Evolutionary conservation across 225 moss, liverwort and hornwort species (phyloP).

Genomic region (Sphagnum contortum): DNA sequence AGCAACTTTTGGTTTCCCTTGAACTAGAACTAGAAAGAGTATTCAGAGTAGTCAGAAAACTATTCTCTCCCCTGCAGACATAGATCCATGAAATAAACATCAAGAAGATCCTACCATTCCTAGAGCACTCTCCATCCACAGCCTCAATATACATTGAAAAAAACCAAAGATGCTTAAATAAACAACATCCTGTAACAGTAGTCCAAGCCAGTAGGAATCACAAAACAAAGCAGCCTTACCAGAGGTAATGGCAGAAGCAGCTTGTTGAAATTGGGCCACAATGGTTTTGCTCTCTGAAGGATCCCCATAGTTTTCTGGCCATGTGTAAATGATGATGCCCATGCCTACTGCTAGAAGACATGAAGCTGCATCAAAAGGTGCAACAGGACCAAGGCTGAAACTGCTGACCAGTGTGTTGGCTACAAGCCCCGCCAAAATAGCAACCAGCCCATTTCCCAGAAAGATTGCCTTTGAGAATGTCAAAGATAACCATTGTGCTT

Average conservation of each 20-base stretch:
- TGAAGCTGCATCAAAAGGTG: conserved; percentile 88
- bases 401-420: conserved; percentile 81
- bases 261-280: conserved; percentile 64
- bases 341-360: conserved; percentile 75
- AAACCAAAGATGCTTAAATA: too few species aligned
- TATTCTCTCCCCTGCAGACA: too few species aligned
- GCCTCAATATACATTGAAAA: too few species aligned
- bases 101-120: too few species aligned
- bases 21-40: too few species aligned
- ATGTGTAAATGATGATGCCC: conserved; percentile 65
- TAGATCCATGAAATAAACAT: too few species aligned
- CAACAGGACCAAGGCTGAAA: conserved; percentile 75
- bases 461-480: conserved; percentile 98
- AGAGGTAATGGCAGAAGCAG: conserved; percentile 82
- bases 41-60: too few species aligned
- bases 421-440: conserved; percentile 87
- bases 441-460: conserved; percentile 83
- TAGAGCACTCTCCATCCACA: too few species aligned
- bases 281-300: conserved; percentile 80
- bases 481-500: conserved; percentile 91
- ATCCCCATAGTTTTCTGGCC: conserved; percentile 93
- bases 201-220: too few species aligned
- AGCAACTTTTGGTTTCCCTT: too few species aligned
- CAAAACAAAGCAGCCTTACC: conserved; percentile 28
- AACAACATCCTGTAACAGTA: too few species aligned